phyloP scores from a whole-genome alignment of 192 early-diverging fungal species.

The Coemansia sp. region DNA sequence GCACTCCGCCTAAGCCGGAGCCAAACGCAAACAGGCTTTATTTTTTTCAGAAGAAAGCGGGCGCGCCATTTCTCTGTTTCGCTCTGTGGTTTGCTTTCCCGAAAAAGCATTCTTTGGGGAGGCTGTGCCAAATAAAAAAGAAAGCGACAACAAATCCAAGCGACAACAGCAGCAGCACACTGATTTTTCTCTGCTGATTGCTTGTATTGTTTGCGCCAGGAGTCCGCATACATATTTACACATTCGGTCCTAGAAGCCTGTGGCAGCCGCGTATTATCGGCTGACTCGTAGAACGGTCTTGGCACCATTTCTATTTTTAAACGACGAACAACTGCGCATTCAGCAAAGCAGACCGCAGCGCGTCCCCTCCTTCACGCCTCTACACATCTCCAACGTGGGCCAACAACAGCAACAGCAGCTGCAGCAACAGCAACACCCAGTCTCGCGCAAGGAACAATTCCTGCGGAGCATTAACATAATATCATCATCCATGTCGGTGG shows the following conservation, averaged over 20 bases:
- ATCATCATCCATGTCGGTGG: slow-evolving; percentile 15
- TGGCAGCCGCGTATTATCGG: slow-evolving; percentile 13
- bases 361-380: background rate
- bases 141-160: background rate
- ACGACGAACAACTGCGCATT: background rate
- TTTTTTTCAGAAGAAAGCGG: background rate
- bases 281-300: slow-evolving; percentile 9
- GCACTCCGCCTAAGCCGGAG: background rate
- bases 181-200: slow-evolving; percentile 9
- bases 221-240: background rate
- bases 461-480: too few species aligned
- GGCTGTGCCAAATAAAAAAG: background rate
- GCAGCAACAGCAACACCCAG: background rate
- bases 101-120: slow-evolving; percentile 1
- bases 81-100: background rate
- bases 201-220: slow-evolving; percentile 1
- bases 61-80: background rate
- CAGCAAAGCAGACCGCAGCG: background rate
- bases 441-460: background rate
- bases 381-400: background rate
- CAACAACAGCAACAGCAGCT: background rate
- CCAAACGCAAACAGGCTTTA: background rate
- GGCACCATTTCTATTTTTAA: background rate
- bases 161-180: background rate
- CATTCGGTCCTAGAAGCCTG: background rate